These are phyloP conservation scores for Oemleria cerasiformis DNA, from an alignment of 306 rosid genomes.

Conservation along the genomic window DNA sequence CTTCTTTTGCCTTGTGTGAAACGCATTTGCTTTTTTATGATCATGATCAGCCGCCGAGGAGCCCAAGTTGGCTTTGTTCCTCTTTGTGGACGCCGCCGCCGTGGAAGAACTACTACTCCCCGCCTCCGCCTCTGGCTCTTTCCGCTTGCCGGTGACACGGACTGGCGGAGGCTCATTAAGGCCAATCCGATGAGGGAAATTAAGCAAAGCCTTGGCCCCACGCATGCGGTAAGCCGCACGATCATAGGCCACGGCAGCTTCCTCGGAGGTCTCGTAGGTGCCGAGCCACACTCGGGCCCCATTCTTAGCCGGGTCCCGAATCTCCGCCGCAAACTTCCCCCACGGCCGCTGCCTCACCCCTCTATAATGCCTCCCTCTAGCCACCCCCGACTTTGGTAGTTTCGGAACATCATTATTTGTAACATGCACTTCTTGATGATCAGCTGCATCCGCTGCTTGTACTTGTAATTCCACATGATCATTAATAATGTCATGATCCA, in stretches of 20 bases:
- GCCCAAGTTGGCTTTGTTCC: conserved; percentile 18
- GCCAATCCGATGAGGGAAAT: conserved; percentile 54
- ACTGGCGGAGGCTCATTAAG: conserved; percentile 47
- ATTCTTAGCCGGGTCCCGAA: conserved; percentile 51
- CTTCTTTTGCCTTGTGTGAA: background rate
- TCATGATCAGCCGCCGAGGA: background rate
- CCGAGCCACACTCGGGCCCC: conserved; percentile 65
- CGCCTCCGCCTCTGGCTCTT: conserved; percentile 11
- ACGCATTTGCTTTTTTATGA: background rate
- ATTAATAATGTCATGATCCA: background rate
- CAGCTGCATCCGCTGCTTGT: background rate
- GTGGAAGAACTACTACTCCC: background rate
- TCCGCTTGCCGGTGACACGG: conserved; percentile 42
- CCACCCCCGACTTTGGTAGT: conserved; percentile 4
- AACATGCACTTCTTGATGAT: background rate
- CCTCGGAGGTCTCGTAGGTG: conserved; percentile 58
- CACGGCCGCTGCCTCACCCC: conserved; percentile 58
- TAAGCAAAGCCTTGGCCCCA: conserved; percentile 57
- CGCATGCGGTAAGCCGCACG: conserved; percentile 52
- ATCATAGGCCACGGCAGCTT: conserved; percentile 62
- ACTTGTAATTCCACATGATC: background rate
- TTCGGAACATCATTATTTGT: background rate
- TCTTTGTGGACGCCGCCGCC: conserved; percentile 7
- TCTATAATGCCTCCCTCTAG: conserved; percentile 35
- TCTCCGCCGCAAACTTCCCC: conserved; percentile 63